Conservation (phyloP, 208 protist genomes). For the Endotrypanum monterogeii region DNA sequence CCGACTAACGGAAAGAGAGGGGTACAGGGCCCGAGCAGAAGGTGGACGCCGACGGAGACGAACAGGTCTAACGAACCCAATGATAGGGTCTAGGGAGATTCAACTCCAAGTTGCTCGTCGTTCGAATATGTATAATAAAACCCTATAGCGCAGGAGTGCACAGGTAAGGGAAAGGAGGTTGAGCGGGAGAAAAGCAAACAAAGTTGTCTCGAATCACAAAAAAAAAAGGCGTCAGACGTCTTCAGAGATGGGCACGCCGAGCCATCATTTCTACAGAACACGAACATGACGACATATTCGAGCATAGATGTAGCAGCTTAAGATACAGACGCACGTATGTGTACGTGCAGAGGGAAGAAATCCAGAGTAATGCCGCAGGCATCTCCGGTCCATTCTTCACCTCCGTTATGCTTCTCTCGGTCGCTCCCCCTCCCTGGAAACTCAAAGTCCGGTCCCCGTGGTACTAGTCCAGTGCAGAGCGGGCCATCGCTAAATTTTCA, state of each 20-base stretch:
- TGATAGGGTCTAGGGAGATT: neutral
- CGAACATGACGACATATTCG: neutral
- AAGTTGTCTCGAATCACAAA: neutral
- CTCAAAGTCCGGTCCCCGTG: neutral
- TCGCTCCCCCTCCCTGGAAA: neutral
- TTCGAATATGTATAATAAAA: neutral
- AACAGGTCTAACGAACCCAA: neutral
- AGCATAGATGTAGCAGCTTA: neutral
- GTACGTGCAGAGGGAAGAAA: neutral
- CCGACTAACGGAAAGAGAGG: neutral
- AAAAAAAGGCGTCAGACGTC: neutral
- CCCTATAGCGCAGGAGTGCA: too few relatives aligned
- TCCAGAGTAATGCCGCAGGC: neutral
- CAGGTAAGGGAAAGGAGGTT: too few relatives aligned
- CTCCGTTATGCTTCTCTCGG: neutral
- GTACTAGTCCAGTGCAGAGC: constrained; percentile 64
- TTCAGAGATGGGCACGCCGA: neutral
- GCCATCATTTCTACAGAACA: neutral
- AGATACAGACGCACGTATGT: neutral
- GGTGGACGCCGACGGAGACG: too few relatives aligned
- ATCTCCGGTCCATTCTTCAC: neutral
- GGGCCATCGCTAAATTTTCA: constrained; percentile 70
- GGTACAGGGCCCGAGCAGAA: neutral
- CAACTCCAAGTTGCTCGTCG: neutral
- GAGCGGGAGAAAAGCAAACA: neutral